Percentiles rank a stretch among this genome's conserved stretches.
Evolutionary conservation across 2,329 filamentous ascomycete genomes (phyloP).

Genomic region (Arthrobotrys musiformis): DNA sequence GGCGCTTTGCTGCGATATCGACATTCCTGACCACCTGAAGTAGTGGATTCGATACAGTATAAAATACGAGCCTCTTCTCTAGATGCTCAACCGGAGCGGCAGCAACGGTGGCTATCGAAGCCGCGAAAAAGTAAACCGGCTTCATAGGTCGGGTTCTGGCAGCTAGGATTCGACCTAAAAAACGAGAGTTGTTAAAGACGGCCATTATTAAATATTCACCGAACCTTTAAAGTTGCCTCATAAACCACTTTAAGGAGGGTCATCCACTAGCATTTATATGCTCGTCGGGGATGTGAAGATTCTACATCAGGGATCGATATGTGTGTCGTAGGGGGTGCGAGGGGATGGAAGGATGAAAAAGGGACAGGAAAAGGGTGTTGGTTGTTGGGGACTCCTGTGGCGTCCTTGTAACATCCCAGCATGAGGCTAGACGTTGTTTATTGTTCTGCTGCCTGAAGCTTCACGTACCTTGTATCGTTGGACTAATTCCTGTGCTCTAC

Average conservation of each 20-base stretch:
- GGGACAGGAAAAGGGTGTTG: not conserved
- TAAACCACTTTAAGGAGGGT: not conserved
- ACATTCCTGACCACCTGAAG: not conserved
- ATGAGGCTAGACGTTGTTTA: too few relatives aligned
- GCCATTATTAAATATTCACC: not conserved
- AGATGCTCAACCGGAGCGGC: not conserved
- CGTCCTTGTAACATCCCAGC: too few relatives aligned
- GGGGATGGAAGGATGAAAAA: not conserved
- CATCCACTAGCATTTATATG: not conserved
- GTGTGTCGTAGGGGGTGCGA: too few relatives aligned
- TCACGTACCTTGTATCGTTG: not conserved
- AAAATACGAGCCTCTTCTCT: not conserved
- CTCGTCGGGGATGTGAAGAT: not conserved
- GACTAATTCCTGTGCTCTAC: not conserved
- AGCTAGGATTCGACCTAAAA: not conserved
- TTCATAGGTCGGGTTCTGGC: not conserved
- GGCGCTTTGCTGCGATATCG: slow-evolving; percentile 22
- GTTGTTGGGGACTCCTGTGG: too few relatives aligned
- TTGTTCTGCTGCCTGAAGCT: too few relatives aligned
- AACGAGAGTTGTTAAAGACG: not conserved
- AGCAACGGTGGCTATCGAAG: slow-evolving; percentile 1
- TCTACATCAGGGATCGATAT: too few relatives aligned
- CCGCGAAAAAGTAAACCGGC: not conserved
- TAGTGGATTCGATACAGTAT: not conserved
- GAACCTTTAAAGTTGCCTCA: not conserved